Base-by-base conservation (phyloP, 495 filamentous ascomycete species). In the Neurospora sp. region DNA sequence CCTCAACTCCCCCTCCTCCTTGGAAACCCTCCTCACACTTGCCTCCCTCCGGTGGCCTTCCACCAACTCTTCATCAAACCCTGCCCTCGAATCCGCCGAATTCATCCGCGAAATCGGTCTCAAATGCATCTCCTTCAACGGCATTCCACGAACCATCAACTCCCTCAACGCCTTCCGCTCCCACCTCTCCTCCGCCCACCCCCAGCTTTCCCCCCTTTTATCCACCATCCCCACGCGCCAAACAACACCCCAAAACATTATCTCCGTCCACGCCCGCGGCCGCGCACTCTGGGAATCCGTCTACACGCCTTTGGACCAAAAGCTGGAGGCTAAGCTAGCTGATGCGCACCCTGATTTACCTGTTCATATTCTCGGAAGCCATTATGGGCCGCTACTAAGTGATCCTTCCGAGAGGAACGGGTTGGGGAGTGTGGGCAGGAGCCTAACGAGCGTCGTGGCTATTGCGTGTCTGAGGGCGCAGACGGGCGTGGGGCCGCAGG, bases 61-160 rank as follows among this genome's bases (percentile, higher is more conserved):
- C 0, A 9, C 19, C 43, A 3, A 0, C 19, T 21, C 43, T 10
- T 39, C 34, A 42, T 73, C 36, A 21, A 48, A 19, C 69, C 78
- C 62, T 74, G 81, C 59, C 31, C 82, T 90, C n/a, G 81, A 84
- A 45, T 86, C 87, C 8, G 92, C 91, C 66, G 92, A 93, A 79
- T 81, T 93, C 24, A 92, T 94, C 86, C 89, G 92, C 76, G 92
- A 93, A 77, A 86, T 93, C 76, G 92, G 90, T 4, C 85, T 94
- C 54, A 94, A 94, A 79, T 94, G 92, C 81, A 93, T 94, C 78
- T 89, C 88, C 62, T 93, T 94, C 85, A 94, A 94, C 81, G 92
- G 92, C 45, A 92, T 94, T 76, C 92, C 92, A 4, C 88, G 92
- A 71, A 92, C 89, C 69, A 94, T 94, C 80, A 94, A 94, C 84